These are phyloP conservation scores for Fraxinus cuspidata DNA, from an alignment of 257 asterid genomes.

Conservation along the genomic window DNA sequence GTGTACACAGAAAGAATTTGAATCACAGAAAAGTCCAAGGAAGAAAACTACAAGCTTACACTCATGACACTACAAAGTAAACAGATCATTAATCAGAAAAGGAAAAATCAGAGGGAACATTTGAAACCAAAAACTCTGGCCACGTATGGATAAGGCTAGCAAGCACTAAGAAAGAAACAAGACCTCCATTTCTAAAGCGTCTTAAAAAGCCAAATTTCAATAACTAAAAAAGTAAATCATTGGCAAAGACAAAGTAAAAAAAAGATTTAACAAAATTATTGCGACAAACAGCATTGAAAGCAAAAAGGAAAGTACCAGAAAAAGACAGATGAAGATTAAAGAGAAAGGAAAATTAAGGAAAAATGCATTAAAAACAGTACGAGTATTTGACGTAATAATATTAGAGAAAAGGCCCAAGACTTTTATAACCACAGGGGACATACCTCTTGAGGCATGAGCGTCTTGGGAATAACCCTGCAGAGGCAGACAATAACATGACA, in stretches of 20 bases:
- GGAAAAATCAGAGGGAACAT: conserved; percentile 25
- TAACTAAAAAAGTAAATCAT: conserved; percentile 6
- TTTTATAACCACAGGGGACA: conserved; percentile 36
- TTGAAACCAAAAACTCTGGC: conserved; percentile 32
- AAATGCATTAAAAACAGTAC: conserved; percentile 11
- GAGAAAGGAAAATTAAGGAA: conserved; percentile 5
- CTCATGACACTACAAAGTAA: not conserved
- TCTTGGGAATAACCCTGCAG: conserved; percentile 69
- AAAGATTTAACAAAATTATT: not conserved
- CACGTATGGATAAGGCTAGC: conserved; percentile 50
- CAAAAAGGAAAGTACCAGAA: not conserved
- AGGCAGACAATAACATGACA: conserved; percentile 53
- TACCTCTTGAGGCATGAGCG: conserved; percentile 73
- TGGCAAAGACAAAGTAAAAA: conserved; percentile 7
- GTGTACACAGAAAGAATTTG: conserved; percentile 30
- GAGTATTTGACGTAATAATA: conserved; percentile 26
- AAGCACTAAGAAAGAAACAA: not conserved
- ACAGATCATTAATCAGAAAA: conserved; percentile 38
- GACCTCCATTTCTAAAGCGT: not conserved
- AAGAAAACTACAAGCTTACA: conserved; percentile 35
- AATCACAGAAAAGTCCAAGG: conserved; percentile 53
- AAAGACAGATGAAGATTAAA: conserved; percentile 15
- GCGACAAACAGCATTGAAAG: not conserved
- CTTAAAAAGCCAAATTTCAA: conserved; percentile 5
- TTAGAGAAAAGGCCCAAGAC: conserved; percentile 36